Evolutionary conservation across 2,329 filamentous ascomycete genomes (phyloP), one percentile per base, ranked within the genome.

Genomic region (Xylariaceae sp.): DNA sequence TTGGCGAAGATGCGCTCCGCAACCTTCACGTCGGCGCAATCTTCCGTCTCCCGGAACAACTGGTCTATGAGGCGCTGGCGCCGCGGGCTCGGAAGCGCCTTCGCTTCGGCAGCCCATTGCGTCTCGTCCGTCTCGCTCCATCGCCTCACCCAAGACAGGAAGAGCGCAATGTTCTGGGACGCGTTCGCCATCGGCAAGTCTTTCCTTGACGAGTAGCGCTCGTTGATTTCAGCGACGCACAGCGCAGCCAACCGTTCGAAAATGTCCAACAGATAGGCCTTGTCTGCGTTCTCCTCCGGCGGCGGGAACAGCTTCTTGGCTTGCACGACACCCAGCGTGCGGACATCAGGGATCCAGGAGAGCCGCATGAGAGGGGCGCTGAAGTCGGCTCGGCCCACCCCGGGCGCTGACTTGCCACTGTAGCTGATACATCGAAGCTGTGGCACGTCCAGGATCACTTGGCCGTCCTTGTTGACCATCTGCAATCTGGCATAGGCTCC

Each of bases 301-400:
- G 36, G 36, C 2, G 36, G 36, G 13, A 19, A 34, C 11, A 34
- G 21, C 9, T 26, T 17, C 3, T 15, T 18, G 3, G 31, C 17
- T 3, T 10, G 21, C 5, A 12, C 3, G 5, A 21, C n/a, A 16
- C 14, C 31, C 3, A 38, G 21, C 3, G 13, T n/a, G 14, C 17
- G 18, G 22, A 38, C 18, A 14, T 34, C 16, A 10, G 36, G 36
- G 8, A 33, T 38, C 36, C 36, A 38, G 2, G 26, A 31, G 2
- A 38, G 33, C 5, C 36, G 31, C 11, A 31, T 33, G 8, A 33
- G 33, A 2, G 36, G 36, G 21, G 21, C 21, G 12, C 8, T 23
- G 12, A 23, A 23, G 21, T 12, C 21, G 21, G 21, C 21, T 8
- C 27, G 33, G 3, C 26, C 32, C 13, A 33, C 26, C 3, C 30